Evolutionary conservation across 768 basidiomycete species (phyloP), one percentile per base, ranked within the genome.

Genomic region (Podaxis sp.): DNA sequence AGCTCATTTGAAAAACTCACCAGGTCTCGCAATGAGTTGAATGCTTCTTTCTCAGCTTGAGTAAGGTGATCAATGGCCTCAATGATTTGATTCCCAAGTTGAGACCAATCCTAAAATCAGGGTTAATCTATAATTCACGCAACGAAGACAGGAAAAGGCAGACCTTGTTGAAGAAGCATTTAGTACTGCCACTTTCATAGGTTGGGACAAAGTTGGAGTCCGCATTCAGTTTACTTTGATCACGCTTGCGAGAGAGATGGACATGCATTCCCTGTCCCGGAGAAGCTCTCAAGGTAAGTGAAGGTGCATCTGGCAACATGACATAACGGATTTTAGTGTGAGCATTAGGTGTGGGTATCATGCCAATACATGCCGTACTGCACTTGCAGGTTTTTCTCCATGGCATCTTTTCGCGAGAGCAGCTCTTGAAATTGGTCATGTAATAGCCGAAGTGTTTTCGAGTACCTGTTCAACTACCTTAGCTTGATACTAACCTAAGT

Each of bases 241-340:
- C 89, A 28, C 86, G 84, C 70, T 85, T 91, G 4, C 80, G 84
- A 27, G 79, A 77, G 27, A 93, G 73, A 63, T 93, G 91, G 44
- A 93, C 80, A 69, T 90, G 88, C 78, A 87, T 83, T 4, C 92
- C 92, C 47, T 86, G 84, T 9, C 79, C 79, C 16, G 85, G 80
- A 0, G 82, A 87, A 25, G 84, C 82, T 40, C 90, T 85, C 48
- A 94, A 77, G 11, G 89, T 86, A 62, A 93, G 68, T 11, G 91
- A 91, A 23, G 88, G 84, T 1, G 86, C 82, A 72, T 76, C 91
- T 93, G 54, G 9, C 50, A 47, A 23, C 2, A 13, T 32, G 50
- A 61, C 7, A 32, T 32, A 32, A 32, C 32, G 32, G 32, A 32
- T 32, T 55, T 28, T 59, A 36, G 61, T 44, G 37, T 44, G 37